Evolutionary conservation across 2,329 filamentous ascomycete genomes (phyloP).

Genomic region (Fusarium metavorans): DNA sequence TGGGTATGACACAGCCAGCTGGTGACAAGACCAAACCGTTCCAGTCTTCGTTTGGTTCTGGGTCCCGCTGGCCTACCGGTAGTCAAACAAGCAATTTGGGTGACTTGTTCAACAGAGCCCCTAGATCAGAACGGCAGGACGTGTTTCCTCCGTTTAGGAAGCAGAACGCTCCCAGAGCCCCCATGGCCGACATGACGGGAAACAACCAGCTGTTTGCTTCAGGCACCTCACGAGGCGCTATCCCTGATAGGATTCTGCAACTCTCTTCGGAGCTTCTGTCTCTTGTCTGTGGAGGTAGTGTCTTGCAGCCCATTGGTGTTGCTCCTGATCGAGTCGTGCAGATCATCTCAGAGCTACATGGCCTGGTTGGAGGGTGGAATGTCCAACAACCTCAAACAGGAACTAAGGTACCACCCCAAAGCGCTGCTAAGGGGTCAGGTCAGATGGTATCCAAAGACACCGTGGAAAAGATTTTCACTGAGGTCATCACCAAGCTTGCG

Average conservation of each 20-base stretch:
- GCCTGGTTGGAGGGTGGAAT: background rate
- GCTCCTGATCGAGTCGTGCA: background rate
- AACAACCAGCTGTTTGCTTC: background rate
- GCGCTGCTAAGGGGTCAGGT: background rate
- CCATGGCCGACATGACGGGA: background rate
- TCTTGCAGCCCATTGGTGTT: background rate
- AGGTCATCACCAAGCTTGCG: background rate
- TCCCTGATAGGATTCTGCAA: background rate
- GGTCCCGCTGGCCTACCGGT: background rate
- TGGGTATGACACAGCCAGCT: slow-evolving; percentile 1
- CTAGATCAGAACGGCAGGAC: background rate
- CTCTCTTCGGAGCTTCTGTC: background rate
- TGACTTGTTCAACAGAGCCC: background rate
- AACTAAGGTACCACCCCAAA: too few relatives aligned
- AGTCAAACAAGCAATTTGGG: background rate
- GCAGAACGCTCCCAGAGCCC: background rate
- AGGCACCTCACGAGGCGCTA: background rate
- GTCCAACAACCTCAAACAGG: background rate
- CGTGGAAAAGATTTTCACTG: background rate
- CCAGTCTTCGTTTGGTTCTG: background rate
- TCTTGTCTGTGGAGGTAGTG: background rate
- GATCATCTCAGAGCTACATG: background rate
- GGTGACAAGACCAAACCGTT: background rate
- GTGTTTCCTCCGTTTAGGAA: background rate
- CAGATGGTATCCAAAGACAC: background rate